Evolutionary conservation across 1,284 basidiomycete species (phyloP).

Genomic region (Afroboletus lepidellus): DNA sequence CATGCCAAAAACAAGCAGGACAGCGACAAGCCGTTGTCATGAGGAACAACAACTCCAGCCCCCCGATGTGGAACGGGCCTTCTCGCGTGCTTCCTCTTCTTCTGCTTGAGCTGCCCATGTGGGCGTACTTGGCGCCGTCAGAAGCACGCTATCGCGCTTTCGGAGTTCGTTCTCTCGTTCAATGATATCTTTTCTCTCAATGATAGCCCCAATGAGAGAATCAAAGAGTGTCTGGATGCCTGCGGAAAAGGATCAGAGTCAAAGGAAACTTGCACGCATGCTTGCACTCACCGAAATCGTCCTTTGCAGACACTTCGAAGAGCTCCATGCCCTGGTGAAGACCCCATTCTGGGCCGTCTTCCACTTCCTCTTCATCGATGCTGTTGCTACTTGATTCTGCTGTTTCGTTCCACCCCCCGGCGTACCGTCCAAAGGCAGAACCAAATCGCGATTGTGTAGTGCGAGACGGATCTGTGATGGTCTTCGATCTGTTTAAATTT

Average conservation of each 20-base stretch:
- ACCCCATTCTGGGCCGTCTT: conserved; percentile 71
- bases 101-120: conserved; percentile 78
- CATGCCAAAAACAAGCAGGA: conserved; percentile 14
- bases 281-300: conserved; percentile 62
- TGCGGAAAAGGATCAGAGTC: conserved; percentile 32
- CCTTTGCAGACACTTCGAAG: conserved; percentile 84
- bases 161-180: conserved; percentile 75
- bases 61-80: conserved; percentile 49
- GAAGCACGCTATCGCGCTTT: conserved; percentile 76
- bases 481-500: conserved; percentile 46
- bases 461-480: conserved; percentile 42
- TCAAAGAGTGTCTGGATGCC: conserved; percentile 77
- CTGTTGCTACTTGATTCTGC: conserved; percentile 63
- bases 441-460: conserved; percentile 56
- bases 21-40: conserved; percentile 22
- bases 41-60: conserved; percentile 68
- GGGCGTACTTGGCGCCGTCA: conserved; percentile 59
- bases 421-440: conserved; percentile 49
- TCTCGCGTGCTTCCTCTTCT: conserved; percentile 73
- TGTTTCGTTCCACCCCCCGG: conserved; percentile 52
- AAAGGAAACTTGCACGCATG: background rate
- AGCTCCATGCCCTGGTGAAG: conserved; percentile 77
- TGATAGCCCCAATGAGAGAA: conserved; percentile 73
- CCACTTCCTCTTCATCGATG: conserved; percentile 64
- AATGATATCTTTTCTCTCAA: conserved; percentile 71